These are phyloP conservation scores for Neopestalotiopsis sp. DNA, from an alignment of 2,329 filamentous ascomycete species.

Conservation along the genomic window DNA sequence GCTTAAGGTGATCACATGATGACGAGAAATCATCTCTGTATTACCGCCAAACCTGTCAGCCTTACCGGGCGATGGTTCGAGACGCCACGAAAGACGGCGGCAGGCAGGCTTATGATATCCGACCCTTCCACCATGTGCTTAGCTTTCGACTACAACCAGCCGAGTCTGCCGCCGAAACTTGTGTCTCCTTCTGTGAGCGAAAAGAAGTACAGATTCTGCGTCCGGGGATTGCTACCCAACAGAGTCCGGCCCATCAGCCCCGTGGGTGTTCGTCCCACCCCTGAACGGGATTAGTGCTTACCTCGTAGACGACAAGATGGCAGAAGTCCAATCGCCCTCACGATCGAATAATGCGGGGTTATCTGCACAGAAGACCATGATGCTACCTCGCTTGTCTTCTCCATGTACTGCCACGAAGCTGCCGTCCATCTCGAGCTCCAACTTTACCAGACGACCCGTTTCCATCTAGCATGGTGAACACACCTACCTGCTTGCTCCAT, in stretches of 20 bases:
- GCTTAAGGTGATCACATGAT: background rate
- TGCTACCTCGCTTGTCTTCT: background rate
- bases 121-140: background rate
- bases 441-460: background rate
- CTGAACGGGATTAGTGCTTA: constrained; percentile 29
- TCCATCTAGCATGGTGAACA: background rate
- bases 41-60: constrained; percentile 7
- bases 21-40: background rate
- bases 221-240: background rate
- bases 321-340: background rate
- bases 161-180: constrained; percentile 2
- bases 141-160: background rate
- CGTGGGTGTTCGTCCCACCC: constrained; percentile 4
- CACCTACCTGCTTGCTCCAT: background rate
- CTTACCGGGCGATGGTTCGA: constrained; percentile 14
- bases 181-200: background rate
- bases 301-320: constrained; percentile 11
- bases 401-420: background rate
- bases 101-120: background rate
- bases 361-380: background rate
- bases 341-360: constrained; percentile 1
- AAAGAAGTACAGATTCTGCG: background rate
- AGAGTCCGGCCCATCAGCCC: background rate
- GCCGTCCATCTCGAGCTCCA: background rate
- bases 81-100: background rate